phyloP scores from a whole-genome alignment of 768 basidiomycete species.

The Rhodotorula graminis region DNA sequence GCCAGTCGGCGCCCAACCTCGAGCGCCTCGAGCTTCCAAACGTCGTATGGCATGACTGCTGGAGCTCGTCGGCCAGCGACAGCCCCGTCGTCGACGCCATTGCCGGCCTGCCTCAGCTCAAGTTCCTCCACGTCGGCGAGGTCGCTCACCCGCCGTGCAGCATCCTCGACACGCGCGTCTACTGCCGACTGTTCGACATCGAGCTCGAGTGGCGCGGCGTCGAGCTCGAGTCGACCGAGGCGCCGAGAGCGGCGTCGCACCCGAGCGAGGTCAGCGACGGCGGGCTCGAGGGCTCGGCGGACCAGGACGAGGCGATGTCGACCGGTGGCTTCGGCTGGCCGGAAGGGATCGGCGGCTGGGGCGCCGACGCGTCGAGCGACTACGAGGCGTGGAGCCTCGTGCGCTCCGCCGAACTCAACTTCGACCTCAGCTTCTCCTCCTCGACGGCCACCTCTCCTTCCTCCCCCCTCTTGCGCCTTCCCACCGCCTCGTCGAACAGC shows the following conservation, averaged over 20 bases:
- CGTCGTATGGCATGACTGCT: no score
- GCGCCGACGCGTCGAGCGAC: no score
- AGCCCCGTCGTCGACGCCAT: neutral
- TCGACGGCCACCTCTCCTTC: neutral
- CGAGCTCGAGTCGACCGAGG: neutral
- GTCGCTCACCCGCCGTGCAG: no score
- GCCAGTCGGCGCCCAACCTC: neutral
- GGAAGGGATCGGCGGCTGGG: no score
- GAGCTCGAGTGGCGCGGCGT: neutral
- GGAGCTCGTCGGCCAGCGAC: no score
- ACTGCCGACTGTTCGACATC: neutral
- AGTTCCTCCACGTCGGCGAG: neutral
- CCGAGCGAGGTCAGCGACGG: no score
- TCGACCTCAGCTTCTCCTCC: no score
- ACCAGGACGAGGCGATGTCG: no score
- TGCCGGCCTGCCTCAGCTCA: neutral
- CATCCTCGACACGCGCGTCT: neutral
- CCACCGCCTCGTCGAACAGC: neutral
- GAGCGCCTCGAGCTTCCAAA: neutral
- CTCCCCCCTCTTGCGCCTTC: neutral
- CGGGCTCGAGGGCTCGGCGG: no score
- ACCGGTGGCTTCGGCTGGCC: no score
- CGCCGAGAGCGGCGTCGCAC: neutral
- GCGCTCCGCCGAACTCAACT: neutral
- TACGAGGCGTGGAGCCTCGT: neutral